These are phyloP conservation scores for Syzygium jambos DNA, from an alignment of 345 rosid genomes.

Conservation along the genomic window DNA sequence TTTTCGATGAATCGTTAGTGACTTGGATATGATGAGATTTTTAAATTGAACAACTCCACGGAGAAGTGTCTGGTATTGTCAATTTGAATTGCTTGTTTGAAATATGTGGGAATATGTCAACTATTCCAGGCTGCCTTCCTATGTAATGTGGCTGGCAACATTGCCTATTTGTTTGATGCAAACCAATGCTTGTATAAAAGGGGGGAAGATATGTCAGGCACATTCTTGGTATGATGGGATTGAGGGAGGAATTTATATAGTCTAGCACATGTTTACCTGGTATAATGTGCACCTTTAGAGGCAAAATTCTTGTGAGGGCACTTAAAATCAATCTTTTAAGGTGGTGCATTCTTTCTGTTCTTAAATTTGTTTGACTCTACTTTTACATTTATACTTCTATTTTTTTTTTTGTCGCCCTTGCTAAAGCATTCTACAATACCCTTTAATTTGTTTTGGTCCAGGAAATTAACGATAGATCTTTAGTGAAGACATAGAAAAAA, in stretches of 20 bases:
- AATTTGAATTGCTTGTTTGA: not conserved
- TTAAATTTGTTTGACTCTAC: not conserved
- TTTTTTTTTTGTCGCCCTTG: not conserved
- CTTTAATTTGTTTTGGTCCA: not conserved
- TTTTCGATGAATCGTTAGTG: not conserved
- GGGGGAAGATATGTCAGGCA: not conserved
- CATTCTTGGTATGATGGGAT: not conserved
- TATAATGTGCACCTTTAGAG: not conserved
- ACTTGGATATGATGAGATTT: not conserved
- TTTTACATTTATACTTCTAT: not conserved
- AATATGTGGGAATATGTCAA: not conserved
- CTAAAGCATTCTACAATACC: not conserved
- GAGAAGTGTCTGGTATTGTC: not conserved
- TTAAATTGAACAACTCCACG: not conserved
- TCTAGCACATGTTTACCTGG: not conserved
- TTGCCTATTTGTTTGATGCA: not conserved
- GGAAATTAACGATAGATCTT: not conserved
- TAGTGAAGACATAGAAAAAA: not conserved
- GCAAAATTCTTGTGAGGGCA: not conserved
- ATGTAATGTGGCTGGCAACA: not conserved
- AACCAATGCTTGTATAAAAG: not conserved
- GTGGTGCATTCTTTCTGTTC: no score
- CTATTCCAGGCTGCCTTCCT: not conserved
- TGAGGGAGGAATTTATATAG: not conserved
- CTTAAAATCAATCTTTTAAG: no score